These are phyloP conservation scores for Aspergillus phoenicis DNA, from an alignment of 2,329 filamentous ascomycete species.

Conservation along the genomic window DNA sequence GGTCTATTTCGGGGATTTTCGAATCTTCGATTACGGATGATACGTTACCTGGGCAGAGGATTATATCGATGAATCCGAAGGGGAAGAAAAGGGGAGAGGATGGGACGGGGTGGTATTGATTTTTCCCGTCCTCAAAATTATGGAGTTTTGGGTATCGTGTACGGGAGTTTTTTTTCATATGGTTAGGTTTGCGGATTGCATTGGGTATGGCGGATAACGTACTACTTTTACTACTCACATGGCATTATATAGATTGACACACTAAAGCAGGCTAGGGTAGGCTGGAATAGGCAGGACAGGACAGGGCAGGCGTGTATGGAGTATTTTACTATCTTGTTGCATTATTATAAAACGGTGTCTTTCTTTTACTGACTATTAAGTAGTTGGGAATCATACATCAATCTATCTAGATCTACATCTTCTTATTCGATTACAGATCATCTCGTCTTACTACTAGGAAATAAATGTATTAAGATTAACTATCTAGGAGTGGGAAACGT, in stretches of 20 bases:
- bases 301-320: too few species aligned
- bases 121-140: not conserved
- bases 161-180: not conserved
- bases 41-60: slow-evolving; percentile 58
- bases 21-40: slow-evolving; percentile 59
- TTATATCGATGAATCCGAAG: slow-evolving; percentile 62
- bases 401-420: too few species aligned
- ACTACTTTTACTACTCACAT: not conserved
- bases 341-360: too few species aligned
- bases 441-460: too few species aligned
- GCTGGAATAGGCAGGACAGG: too few species aligned
- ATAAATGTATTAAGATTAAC: too few species aligned
- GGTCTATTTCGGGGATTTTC: slow-evolving; percentile 62
- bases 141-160: not conserved
- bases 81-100: slow-evolving; percentile 57
- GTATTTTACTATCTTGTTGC: too few species aligned
- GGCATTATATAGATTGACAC: not conserved
- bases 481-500: too few species aligned
- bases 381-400: too few species aligned
- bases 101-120: slow-evolving; percentile 61
- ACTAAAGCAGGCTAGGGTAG: too few species aligned
- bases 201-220: not conserved
- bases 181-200: not conserved
- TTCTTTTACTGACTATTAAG: too few species aligned
- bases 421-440: too few species aligned